Base-by-base conservation (phyloP, 2,329 filamentous ascomycete genomes). In the Beauveria varroae region DNA sequence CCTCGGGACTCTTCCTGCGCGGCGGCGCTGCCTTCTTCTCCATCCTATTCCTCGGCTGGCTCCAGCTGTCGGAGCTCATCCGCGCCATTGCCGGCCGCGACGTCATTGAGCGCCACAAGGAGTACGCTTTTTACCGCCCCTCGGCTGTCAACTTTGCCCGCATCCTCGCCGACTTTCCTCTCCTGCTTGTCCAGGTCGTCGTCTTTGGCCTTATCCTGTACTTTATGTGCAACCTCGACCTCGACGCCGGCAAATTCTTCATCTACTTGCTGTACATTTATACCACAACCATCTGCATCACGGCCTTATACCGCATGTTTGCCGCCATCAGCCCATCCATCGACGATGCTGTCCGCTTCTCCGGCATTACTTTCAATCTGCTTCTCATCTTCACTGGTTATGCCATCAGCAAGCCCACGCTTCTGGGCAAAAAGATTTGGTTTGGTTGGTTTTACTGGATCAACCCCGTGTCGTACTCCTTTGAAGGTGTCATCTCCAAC, bases 11-110 rank as follows among this genome's bases (percentile, higher is more conserved):
- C 71, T 92, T 87, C 72, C 66, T 73, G 14, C 74, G 78, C 9
- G 76, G 78, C 26, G 78, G 79, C 34, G 72, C 74, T 8, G 65
- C 77, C 49, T 81, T 81, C 70, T 81, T 81, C 66, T 74, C 77
- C 1, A 74, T 81, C 37, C 62, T 86, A 22, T 82, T 85, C 67
- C 71, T 80, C 28, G 74, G 77, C 12, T 76, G 88, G 88, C 79
- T 95, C 16, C 89, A 93, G 68, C 76, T 96, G 53, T 84, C 86
- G 1, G 90, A 95, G 72, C 78, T 93, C 37, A 90, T 90, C 81
- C 88, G 87, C 65, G 89, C 89, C 50, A 86, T 93, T 9, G 83
- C 83, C 56, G 87, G 90, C 5, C 81, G 90, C 60, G 80, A 80
- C 0, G 86, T 95, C 20, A 73, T 78, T 18, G 72, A 72, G 14